phyloP scores from a whole-genome alignment of 192 early-diverging fungal genomes.

The Coemansia aciculifera region DNA sequence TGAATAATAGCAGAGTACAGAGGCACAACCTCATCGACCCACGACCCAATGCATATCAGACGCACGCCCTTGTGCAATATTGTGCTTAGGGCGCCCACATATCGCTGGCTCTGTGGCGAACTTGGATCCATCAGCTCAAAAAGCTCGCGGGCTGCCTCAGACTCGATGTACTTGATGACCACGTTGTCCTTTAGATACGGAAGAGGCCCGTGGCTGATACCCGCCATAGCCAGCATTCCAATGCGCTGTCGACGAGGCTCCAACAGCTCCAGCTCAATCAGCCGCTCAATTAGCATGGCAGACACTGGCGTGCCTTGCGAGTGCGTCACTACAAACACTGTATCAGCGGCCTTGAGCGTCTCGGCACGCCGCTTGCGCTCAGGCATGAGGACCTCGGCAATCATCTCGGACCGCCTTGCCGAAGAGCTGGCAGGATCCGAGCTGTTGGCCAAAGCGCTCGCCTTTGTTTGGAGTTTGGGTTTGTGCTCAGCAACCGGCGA shows the following conservation, averaged over 20 bases:
- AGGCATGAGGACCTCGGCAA: conserved; percentile 42
- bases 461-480: conserved; percentile 9
- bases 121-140: conserved; percentile 91
- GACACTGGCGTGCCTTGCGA: conserved; percentile 93
- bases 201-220: conserved; percentile 88
- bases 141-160: conserved; percentile 85
- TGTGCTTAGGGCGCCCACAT: conserved; percentile 66
- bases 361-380: conserved; percentile 25
- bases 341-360: conserved; percentile 57
- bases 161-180: conserved; percentile 86
- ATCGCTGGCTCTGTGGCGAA: conserved; percentile 67
- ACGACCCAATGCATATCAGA: conserved; percentile 76
- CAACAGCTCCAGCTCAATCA: conserved; percentile 69
- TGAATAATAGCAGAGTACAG: conserved; percentile 76
- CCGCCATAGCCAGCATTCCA: conserved; percentile 88
- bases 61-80: conserved; percentile 71
- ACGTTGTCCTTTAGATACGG: conserved; percentile 78
- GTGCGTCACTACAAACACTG: conserved; percentile 88
- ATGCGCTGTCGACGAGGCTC: conserved; percentile 70
- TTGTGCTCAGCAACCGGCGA: conserved; percentile 9
- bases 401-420: conserved; percentile 24
- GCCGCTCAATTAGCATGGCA: conserved; percentile 68
- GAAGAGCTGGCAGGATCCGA: conserved; percentile 14
- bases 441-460: not conserved
- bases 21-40: conserved; percentile 98